Conservation (phyloP, 2,329 filamentous ascomycete species). For the Capronia americana region DNA sequence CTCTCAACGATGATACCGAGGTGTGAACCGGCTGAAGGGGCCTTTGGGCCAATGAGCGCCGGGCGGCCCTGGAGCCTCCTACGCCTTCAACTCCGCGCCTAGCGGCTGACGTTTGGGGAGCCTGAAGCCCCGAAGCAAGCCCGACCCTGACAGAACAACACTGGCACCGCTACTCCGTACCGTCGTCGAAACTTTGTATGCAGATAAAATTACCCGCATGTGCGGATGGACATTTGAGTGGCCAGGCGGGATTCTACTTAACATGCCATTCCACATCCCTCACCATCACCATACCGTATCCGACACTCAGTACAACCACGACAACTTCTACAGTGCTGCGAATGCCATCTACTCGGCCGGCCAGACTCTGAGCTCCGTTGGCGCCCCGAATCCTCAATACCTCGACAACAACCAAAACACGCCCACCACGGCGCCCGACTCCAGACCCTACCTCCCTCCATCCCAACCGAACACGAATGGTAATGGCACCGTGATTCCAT, state of each 20-base stretch:
- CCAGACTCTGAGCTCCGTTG: slow-evolving; percentile 56
- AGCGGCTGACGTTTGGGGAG: slow-evolving; percentile 14
- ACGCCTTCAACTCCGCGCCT: slow-evolving; percentile 8
- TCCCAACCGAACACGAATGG: slow-evolving; percentile 32
- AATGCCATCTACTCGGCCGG: slow-evolving; percentile 54
- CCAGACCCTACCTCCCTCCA: slow-evolving; percentile 29
- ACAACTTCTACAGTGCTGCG: slow-evolving; percentile 37
- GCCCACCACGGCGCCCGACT: slow-evolving; percentile 35
- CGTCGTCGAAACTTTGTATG: slow-evolving; percentile 6
- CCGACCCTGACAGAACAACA: slow-evolving; percentile 9
- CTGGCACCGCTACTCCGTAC: background rate
- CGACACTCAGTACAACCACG: slow-evolving; percentile 31
- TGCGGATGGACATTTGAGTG: slow-evolving; percentile 9
- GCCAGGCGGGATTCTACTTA: background rate
- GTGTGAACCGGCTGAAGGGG: background rate
- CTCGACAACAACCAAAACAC: slow-evolving; percentile 28
- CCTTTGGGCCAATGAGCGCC: background rate
- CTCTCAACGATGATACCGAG: slow-evolving; percentile 1
- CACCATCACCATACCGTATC: slow-evolving; percentile 37
- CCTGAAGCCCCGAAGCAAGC: background rate
- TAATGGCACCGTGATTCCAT: slow-evolving; percentile 36
- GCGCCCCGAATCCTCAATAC: slow-evolving; percentile 50
- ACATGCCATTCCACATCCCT: slow-evolving; percentile 40
- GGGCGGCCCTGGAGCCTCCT: background rate
- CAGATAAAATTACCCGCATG: slow-evolving; percentile 15